phyloP scores from a whole-genome alignment of 2,329 filamentous ascomycete genomes.

The Proliferodiscus dingleyae region DNA sequence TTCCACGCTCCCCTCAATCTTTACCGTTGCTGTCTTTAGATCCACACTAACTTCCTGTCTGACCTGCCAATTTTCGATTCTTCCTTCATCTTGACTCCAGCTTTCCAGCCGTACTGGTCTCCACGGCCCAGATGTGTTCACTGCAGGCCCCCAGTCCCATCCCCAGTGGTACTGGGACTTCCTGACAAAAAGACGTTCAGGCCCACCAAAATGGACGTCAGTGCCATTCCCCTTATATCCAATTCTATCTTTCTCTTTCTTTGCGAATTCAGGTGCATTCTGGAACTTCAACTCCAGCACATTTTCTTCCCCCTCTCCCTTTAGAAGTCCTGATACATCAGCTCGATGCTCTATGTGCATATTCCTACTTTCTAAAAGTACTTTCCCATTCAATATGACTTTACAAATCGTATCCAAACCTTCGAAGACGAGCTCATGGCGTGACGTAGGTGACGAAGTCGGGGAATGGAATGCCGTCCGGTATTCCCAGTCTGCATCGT shows the following conservation, averaged over 20 bases:
- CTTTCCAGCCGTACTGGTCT: constrained; percentile 60
- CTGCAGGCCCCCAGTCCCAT: constrained; percentile 65
- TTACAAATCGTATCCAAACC: constrained; percentile 52
- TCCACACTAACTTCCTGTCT: constrained; percentile 25
- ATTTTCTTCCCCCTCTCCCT: constrained; percentile 8
- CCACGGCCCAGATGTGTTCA: constrained; percentile 63
- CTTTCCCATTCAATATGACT: constrained; percentile 43
- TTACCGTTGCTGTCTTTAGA: constrained; percentile 27
- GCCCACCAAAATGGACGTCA: constrained; percentile 46
- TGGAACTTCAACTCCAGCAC: constrained; percentile 19
- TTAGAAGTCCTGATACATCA: constrained; percentile 40
- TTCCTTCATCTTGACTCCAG: constrained; percentile 42
- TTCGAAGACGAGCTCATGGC: constrained; percentile 44
- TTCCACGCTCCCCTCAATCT: constrained; percentile 43
- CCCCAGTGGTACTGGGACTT: constrained; percentile 66
- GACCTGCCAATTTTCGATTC: constrained; percentile 54
- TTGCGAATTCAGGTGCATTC: constrained; percentile 21
- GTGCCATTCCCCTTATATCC: constrained; percentile 37
- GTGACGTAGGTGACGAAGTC: constrained; percentile 18
- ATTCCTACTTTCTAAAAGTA: constrained; percentile 45
- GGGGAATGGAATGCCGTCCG: constrained; percentile 35
- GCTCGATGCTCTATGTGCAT: constrained; percentile 51
- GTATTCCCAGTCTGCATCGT: constrained; percentile 58
- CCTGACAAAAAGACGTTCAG: constrained; percentile 44
- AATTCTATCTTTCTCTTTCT: constrained; percentile 21